phyloP scores from a whole-genome alignment of 73 alveolate species.

The Tetrahymena thermophila region DNA sequence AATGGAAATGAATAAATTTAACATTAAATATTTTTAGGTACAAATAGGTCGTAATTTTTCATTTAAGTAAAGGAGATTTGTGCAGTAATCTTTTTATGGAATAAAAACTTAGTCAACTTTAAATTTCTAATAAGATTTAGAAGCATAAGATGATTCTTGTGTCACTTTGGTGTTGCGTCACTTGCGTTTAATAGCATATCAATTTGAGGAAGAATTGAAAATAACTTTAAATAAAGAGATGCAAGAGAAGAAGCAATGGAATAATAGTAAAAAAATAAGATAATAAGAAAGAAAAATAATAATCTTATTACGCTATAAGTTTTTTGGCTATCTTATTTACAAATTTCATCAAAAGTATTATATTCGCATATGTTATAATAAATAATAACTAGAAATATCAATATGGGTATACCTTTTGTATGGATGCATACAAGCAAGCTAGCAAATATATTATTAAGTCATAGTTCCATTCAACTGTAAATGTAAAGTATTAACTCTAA shows the following conservation, averaged over 20 bases:
- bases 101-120: background rate
- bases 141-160: background rate
- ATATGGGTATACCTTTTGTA: background rate
- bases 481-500: background rate
- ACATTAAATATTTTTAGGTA: background rate
- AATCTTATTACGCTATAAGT: background rate
- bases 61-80: background rate
- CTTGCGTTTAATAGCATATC: background rate
- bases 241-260: background rate
- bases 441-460: background rate
- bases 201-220: background rate
- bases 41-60: background rate
- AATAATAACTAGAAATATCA: background rate
- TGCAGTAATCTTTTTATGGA: background rate
- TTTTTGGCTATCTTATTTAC: background rate
- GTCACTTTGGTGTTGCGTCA: conserved; percentile 5
- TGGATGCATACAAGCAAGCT: too few relatives aligned
- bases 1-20: too few relatives aligned
- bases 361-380: background rate
- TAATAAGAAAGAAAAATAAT: background rate
- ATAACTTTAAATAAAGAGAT: background rate
- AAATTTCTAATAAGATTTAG: background rate
- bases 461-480: background rate
- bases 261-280: background rate
- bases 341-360: background rate